Evolutionary conservation across 352 stramenopile species (phyloP), one percentile per base, ranked within the genome.

Genomic region (Phytophthora melonis): DNA sequence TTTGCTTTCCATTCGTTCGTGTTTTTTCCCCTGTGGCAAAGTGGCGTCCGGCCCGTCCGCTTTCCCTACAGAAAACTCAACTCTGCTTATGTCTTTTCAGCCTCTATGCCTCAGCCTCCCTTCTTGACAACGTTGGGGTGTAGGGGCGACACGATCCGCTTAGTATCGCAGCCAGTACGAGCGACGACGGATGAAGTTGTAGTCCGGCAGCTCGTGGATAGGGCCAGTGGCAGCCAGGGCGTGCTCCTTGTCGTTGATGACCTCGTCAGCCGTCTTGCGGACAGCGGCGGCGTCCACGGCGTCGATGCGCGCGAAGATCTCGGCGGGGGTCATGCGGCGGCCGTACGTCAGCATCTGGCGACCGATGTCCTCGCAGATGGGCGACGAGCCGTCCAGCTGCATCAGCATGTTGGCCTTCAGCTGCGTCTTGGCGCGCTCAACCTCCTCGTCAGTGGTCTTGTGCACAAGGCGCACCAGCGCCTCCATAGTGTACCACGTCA

Each of bases 401-500:
- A 99, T 99, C 56, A 99, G 85, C 97, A 99, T 99, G 81, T 98
- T 99, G 54, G 98, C 97, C 92, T 99, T 99, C 52, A 99, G 87
- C 83, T 99, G 97, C 45, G 97, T 98, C 92, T 99, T 99, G 70
- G 98, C 98, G 65, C 97, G 92, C 72, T 97, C 88, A 59, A 99
- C 93, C 90, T 99, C 97, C 77, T 99, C 98, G 70, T 99, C 97
- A 62, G 92, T 96, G 54, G 98, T 98, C 81, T 98, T 94, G 85
- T 99, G 89, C 49, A 98, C 97, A 62, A 99, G 81, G 55, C 96
- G 88, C 57, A 99, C 97, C 56, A 99, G 83, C 60, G 95, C 92
- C 78, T 97, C 94, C 84, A 99, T 98, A 9, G 97, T 96, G 88
- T 97, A 97, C 91, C 91, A 97, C 63, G 88, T 96, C 80, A 97